A percentile compares a stretch with the other conserved stretches of the same genome.
Evolutionary conservation across 2,329 filamentous ascomycete species (phyloP).

Genomic region (Mycosphaerella arachidis): DNA sequence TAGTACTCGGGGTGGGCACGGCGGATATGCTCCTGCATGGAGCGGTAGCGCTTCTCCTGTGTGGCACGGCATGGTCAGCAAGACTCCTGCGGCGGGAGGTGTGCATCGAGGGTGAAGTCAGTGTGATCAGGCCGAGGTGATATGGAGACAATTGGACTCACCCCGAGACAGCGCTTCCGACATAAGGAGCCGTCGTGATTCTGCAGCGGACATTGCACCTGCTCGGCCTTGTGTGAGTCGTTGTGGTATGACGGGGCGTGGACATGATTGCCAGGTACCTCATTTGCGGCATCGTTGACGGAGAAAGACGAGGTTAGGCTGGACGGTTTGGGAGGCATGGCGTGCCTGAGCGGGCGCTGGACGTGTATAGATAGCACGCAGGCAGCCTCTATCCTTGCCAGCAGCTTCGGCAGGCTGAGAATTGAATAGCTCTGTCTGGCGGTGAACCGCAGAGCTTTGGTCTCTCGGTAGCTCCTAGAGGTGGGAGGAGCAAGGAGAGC

Average conservation of each 20-base stretch:
- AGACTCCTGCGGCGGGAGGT: constrained; percentile 17
- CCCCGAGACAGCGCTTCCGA: constrained; percentile 94
- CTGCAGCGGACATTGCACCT: constrained; percentile 91
- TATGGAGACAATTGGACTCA: constrained; percentile 56
- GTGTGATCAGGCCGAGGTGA: background rate
- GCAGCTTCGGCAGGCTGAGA: background rate
- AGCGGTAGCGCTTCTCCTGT: constrained; percentile 92
- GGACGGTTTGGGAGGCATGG: constrained; percentile 70
- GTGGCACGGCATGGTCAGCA: constrained; percentile 30
- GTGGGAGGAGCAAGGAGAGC: no score
- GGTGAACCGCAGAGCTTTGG: no score
- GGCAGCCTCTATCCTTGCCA: background rate
- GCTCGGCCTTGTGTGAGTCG: constrained; percentile 33
- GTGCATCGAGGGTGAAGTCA: constrained; percentile 1
- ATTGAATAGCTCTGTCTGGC: no score
- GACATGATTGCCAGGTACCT: constrained; percentile 61
- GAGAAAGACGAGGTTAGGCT: constrained; percentile 9
- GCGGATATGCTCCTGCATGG: constrained; percentile 99
- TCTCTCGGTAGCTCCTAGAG: no score
- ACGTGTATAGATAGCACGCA: background rate
- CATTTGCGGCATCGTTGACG: constrained; percentile 5
- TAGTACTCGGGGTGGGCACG: constrained; percentile 96
- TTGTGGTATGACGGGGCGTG: background rate
- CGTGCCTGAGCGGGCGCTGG: constrained; percentile 3
- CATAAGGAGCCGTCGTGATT: constrained; percentile 97